Evolutionary conservation across 805 yeast genomes (phyloP).

Genomic region (Hanseniaspora thailandica): DNA sequence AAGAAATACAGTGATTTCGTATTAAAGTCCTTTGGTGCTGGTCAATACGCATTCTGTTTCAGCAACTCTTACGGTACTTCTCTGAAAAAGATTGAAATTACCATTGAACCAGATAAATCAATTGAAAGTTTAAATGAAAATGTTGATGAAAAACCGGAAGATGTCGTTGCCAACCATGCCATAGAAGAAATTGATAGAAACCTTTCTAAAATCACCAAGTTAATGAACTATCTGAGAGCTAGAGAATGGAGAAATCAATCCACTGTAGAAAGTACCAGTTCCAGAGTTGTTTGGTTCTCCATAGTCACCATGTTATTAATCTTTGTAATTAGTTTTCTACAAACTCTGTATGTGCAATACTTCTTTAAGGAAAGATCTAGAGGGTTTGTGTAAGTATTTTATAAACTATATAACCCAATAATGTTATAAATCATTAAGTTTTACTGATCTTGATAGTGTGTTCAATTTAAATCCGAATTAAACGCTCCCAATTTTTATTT

Average conservation of each 20-base stretch:
- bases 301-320: conserved; percentile 57
- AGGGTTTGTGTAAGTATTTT: conserved; percentile 28
- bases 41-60: conserved; percentile 58
- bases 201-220: conserved; percentile 44
- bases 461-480: background rate
- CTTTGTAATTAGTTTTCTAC: conserved; percentile 65
- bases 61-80: conserved; percentile 53
- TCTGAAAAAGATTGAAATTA: conserved; percentile 53
- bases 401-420: background rate
- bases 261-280: conserved; percentile 69
- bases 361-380: conserved; percentile 49
- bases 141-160: conserved; percentile 38
- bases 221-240: conserved; percentile 79
- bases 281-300: conserved; percentile 67
- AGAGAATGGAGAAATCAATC: conserved; percentile 96
- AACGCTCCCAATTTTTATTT: background rate
- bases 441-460: background rate
- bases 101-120: conserved; percentile 41
- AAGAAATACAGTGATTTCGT: conserved; percentile 55
- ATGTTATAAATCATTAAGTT: background rate
- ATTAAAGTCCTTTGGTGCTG: conserved; percentile 44
- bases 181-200: conserved; percentile 48
- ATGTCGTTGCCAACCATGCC: conserved; percentile 42
- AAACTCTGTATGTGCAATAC: conserved; percentile 70
- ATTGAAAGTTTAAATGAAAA: conserved; percentile 27